Evolutionary conservation across 495 filamentous ascomycete species (phyloP), one percentile per base, ranked within the genome.

Genomic region (Penicillium paradoxum): DNA sequence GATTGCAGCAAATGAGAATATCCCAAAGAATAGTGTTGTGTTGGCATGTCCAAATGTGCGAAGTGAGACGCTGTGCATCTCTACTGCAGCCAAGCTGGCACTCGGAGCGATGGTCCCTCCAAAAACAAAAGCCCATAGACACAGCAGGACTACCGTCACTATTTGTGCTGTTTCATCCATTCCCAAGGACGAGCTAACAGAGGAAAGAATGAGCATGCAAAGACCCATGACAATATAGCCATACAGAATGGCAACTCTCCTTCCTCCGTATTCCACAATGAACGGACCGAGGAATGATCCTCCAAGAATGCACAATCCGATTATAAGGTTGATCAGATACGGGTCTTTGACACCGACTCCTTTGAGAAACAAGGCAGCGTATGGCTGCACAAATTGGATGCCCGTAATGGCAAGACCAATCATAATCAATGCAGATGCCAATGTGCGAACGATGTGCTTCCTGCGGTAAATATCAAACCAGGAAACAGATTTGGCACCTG

Each of bases 31-130:
- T 6, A 62, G 42, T 1, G 61, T 64, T 11, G 60, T 58, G 30
- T 62, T 64, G 3, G 65, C 65, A 37, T 67, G 63, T 1, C 65
- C 65, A 13, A 62, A 68, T n/a, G 65, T 68, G 17, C 65, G 65
- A 32, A 68, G 56, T 24, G 57, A 57, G 0, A 68, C 63, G 15
- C 63, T 63, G 48, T 68, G 65, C 60, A 68, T 65, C 37, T 68
- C 65, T 0, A 64, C 63, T 1, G 65, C 52, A 6, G 57, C 43
- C 8, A 68, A 45, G 7, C 44, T 30, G 1, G 56, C 56, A 49
- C 55, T 57, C 0, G 65, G 56, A 1, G 59, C 65, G 29, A 68
- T 64, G 2, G 56, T 64, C 29, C 57, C 63, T 4, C 65, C 64
- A 24, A 67, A 68, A 0, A 68, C 46, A 33, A 68, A 66, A 4